A percentile compares a stretch with the other conserved stretches of the same genome.
These are phyloP conservation scores for Penicillium sumatraense DNA, from an alignment of 2,329 filamentous ascomycete species.

Conservation along the genomic window DNA sequence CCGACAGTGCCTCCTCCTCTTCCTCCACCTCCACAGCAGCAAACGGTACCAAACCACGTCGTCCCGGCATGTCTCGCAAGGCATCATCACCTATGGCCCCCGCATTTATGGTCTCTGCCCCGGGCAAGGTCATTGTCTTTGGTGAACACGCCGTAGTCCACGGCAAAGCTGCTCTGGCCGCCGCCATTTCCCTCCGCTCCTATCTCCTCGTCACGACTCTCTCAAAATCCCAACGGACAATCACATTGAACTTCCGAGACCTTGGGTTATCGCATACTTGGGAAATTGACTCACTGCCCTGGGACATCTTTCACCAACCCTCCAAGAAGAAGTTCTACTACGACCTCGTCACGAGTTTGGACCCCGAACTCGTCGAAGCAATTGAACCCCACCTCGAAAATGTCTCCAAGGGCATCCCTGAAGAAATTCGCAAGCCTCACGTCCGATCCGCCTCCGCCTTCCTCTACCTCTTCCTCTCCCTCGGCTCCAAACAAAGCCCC, in stretches of 20 bases:
- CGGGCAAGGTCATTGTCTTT: conserved; percentile 97
- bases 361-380: conserved; percentile 78
- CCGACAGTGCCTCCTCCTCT: conserved; percentile 32
- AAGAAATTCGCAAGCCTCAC: conserved; percentile 81
- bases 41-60: conserved; percentile 13
- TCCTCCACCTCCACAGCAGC: conserved; percentile 24
- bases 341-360: conserved; percentile 81
- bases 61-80: conserved; percentile 37
- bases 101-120: conserved; percentile 96
- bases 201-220: conserved; percentile 95
- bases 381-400: conserved; percentile 77
- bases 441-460: conserved; percentile 81
- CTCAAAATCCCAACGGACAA: conserved; percentile 86
- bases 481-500: conserved; percentile 77
- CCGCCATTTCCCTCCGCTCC: conserved; percentile 90
- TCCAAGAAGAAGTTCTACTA: conserved; percentile 95
- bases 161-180: conserved; percentile 94
- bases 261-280: conserved; percentile 88
- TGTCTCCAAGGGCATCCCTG: conserved; percentile 69
- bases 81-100: conserved; percentile 70
- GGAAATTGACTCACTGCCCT: conserved; percentile 91
- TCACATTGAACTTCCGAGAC: conserved; percentile 88
- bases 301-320: conserved; percentile 77
- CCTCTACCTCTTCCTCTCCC: conserved; percentile 88
- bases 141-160: conserved; percentile 98